Evolutionary conservation across 1,284 basidiomycete species (phyloP).

Genomic region (Irpex sp.): DNA sequence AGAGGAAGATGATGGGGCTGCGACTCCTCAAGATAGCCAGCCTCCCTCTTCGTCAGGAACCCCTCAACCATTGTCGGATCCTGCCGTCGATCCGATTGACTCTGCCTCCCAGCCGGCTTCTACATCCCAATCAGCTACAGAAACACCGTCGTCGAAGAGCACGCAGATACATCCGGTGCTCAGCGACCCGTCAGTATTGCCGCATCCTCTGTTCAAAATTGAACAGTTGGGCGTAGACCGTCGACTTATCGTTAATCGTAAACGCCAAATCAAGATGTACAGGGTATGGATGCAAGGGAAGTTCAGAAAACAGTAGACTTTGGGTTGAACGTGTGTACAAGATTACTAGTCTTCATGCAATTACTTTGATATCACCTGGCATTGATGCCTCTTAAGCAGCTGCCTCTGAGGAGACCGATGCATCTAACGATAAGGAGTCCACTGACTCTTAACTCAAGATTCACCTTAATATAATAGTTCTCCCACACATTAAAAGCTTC

Average conservation of each 20-base stretch:
- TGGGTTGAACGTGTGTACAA: too few species aligned
- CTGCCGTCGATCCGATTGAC: neutral
- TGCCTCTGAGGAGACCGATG: too few species aligned
- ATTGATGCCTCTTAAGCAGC: too few species aligned
- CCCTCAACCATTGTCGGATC: neutral
- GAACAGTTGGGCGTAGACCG: slow-evolving; percentile 85
- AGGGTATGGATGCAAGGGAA: slow-evolving; percentile 93
- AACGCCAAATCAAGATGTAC: slow-evolving; percentile 93
- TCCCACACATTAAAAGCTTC: too few species aligned
- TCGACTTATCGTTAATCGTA: slow-evolving; percentile 88
- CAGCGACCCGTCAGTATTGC: neutral
- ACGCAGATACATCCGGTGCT: slow-evolving; percentile 12
- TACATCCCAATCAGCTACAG: too few species aligned
- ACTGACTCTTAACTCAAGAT: too few species aligned
- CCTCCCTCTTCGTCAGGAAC: neutral
- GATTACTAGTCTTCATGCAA: too few species aligned
- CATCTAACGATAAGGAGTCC: too few species aligned
- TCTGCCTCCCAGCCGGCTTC: too few species aligned
- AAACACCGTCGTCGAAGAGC: too few species aligned
- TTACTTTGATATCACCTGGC: too few species aligned
- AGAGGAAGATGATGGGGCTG: slow-evolving; percentile 35
- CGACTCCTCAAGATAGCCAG: slow-evolving; percentile 7
- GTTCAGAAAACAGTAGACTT: slow-evolving; percentile 51
- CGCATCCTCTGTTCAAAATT: slow-evolving; percentile 59
- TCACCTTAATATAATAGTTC: too few species aligned